These are phyloP conservation scores for Amanita fuliginea DNA, from an alignment of 768 basidiomycete species.

Conservation along the genomic window DNA sequence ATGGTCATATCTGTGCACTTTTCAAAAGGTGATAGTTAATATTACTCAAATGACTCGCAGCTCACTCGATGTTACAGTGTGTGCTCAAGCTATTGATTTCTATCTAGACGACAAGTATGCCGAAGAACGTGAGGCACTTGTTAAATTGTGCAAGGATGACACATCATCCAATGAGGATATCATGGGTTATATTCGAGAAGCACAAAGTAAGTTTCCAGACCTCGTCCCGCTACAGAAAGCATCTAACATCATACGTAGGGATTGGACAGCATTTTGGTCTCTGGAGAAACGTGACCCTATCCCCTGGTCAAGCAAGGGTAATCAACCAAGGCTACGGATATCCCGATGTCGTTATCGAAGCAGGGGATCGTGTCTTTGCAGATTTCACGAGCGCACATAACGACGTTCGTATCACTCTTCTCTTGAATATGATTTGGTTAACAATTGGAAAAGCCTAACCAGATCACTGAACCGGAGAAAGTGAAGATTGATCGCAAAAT, in stretches of 20 bases:
- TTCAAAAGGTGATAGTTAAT: constrained; percentile 11
- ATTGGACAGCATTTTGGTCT: constrained; percentile 10
- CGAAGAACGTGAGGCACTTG: constrained; percentile 11
- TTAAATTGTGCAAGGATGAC: constrained; percentile 8
- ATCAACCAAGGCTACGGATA: constrained; percentile 6
- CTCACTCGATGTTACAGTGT: constrained; percentile 8
- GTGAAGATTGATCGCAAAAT: constrained; percentile 8
- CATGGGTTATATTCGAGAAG: constrained; percentile 17
- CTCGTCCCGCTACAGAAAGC: neutral
- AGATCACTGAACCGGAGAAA: constrained; percentile 7
- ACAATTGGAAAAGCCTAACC: constrained; percentile 4
- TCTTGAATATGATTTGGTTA: neutral
- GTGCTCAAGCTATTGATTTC: constrained; percentile 16
- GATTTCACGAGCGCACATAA: constrained; percentile 9
- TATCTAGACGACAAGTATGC: constrained; percentile 13
- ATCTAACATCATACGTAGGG: constrained; percentile 5
- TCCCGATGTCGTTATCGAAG: constrained; percentile 6
- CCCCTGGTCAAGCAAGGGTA: neutral
- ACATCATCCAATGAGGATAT: constrained; percentile 9
- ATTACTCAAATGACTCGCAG: neutral
- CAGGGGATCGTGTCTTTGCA: constrained; percentile 10
- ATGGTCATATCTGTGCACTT: constrained; percentile 14
- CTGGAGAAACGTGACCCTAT: constrained; percentile 6
- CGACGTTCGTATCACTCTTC: constrained; percentile 7
- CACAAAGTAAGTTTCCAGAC: constrained; percentile 11